These are phyloP conservation scores for Thinopyrum obtusiflorum DNA, from an alignment of 202 grass and related monocot genomes.

Conservation along the genomic window DNA sequence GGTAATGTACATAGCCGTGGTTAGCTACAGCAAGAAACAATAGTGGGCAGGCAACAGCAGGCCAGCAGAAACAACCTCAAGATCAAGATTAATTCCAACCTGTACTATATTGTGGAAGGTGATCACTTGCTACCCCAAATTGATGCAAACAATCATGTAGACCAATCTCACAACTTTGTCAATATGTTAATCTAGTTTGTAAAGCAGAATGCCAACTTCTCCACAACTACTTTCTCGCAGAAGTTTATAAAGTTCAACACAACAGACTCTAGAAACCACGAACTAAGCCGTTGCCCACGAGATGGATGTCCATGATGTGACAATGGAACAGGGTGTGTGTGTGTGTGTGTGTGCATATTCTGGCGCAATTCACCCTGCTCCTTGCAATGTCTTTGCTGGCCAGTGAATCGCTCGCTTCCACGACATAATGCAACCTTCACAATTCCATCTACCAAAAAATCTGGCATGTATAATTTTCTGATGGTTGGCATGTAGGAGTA, in stretches of 20 bases:
- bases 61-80: not conserved
- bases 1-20: too few relatives aligned
- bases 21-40: too few relatives aligned
- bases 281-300: not conserved
- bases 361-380: not conserved
- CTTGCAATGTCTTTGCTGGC: too few relatives aligned
- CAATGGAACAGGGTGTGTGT: not conserved
- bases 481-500: too few relatives aligned
- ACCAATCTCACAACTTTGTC: not conserved
- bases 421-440: too few relatives aligned
- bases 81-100: not conserved
- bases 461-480: too few relatives aligned
- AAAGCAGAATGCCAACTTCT: not conserved
- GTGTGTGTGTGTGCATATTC: not conserved
- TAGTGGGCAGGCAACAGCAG: not conserved
- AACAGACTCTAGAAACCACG: not conserved
- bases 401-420: too few relatives aligned
- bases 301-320: not conserved
- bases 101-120: not conserved
- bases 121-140: not conserved
- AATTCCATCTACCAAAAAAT: too few relatives aligned
- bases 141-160: not conserved
- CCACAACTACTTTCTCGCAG: not conserved
- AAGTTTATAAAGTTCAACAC: not conserved
- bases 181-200: not conserved